Base-by-base conservation (phyloP, 1,284 basidiomycete species). In the Tilletia caries region DNA sequence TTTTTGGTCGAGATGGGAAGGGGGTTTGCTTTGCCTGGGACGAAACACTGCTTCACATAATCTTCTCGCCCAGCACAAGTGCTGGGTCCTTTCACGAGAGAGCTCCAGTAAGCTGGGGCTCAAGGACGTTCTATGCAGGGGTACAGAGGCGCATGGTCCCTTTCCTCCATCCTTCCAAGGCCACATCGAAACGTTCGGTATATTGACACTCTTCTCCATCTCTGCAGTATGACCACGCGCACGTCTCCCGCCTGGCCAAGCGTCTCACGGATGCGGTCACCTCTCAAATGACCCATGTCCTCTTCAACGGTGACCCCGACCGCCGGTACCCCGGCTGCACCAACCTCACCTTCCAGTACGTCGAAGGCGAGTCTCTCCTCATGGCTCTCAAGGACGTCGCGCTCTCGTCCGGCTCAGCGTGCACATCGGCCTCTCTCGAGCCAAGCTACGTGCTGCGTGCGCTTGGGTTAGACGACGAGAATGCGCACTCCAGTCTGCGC, bases 351-450 rank as follows among this genome's bases (percentile, higher is more conserved):
- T 98, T 98, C 84, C 89, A 95, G 13, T 98, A 97, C 83, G 94
- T 98, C 58, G 95, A 98, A 81, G 95, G 95, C 34, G 95, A 98
- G 85, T 95, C 92, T 81, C 87, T 99, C 73, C 85, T 99, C 74
- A 98, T 98, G 96, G 95, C 96, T 23, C 85, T 99, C 77, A 98
- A 98, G 65, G 93, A 98, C 81, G 91, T 98, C 71, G 96, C 96
- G 3, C 87, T 99, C 43, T 98, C 95, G 15, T 98, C 95, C 1
- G 96, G 96, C 65, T 96, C 93, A 78, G 96, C 96, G 12, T 99
- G 96, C 82, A 99, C 96, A 18, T 98, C 95, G 0, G 96, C 96
- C 1, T 98, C 95, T 18, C 87, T 99, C 67, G 96, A 99, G 85
- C 96, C 96, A 5, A 97, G 94, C 43, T 99, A 99, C 83, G 96